Conservation (phyloP, 208 protist genomes). For the Balamuthia mandrillaris region DNA sequence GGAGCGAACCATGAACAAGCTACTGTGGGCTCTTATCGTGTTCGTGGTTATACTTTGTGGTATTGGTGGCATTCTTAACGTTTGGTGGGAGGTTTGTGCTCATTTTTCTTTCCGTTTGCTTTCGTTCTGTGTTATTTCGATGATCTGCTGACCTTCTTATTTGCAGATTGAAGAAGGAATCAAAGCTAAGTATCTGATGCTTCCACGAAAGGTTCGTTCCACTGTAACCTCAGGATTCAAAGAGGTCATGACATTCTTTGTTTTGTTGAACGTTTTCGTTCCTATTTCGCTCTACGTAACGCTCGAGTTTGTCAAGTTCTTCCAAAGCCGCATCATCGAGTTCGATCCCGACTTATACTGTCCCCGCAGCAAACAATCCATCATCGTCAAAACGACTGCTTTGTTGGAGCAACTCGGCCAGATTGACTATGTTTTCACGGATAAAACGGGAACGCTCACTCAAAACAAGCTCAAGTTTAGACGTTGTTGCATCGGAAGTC, state of each 20-base stretch:
- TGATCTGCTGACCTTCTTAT: background rate
- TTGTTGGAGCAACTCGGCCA: conserved; percentile 77
- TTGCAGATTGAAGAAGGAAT: background rate
- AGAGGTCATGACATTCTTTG: background rate
- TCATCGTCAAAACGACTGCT: conserved; percentile 66
- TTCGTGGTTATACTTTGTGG: conserved; percentile 35
- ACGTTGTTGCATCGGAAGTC: conserved; percentile 63
- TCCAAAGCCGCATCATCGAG: conserved; percentile 38
- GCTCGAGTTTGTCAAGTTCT: conserved; percentile 19
- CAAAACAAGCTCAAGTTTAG: conserved; percentile 80
- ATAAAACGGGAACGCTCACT: conserved; percentile 87
- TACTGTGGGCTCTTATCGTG: conserved; percentile 52
- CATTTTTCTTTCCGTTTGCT: background rate
- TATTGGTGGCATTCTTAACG: conserved; percentile 17
- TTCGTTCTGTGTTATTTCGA: background rate
- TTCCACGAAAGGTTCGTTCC: background rate
- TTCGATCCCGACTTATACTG: conserved; percentile 63
- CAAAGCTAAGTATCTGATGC: conserved; percentile 18
- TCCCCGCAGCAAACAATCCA: conserved; percentile 48
- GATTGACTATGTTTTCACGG: conserved; percentile 80
- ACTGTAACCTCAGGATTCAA: background rate
- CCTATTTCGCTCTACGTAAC: conserved; percentile 32
- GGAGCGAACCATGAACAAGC: conserved; percentile 54
- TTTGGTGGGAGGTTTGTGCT: background rate
- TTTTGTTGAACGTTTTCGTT: conserved; percentile 12